A percentile compares a stretch with the other conserved stretches of the same genome.
These are phyloP conservation scores for Dactylellina drechsleri DNA, from an alignment of 2,329 filamentous ascomycete genomes.

Conservation along the genomic window DNA sequence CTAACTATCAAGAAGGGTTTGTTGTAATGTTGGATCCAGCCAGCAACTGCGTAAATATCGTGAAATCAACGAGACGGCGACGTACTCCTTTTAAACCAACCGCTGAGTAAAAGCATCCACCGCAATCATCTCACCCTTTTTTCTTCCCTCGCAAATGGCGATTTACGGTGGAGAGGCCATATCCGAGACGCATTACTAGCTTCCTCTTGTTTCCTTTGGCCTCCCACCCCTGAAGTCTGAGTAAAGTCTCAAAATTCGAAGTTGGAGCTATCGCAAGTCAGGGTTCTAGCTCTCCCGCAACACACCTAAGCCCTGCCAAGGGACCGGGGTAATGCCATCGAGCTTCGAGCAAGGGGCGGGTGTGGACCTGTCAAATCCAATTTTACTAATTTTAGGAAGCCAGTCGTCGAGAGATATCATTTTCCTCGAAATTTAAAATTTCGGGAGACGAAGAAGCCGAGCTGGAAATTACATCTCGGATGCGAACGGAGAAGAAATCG, in stretches of 20 bases:
- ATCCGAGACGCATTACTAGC: conserved; percentile 20
- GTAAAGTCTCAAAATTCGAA: conserved; percentile 26
- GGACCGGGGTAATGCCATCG: conserved; percentile 15
- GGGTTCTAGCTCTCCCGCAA: conserved; percentile 47
- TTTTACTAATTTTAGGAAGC: conserved; percentile 51
- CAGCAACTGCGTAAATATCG: background rate
- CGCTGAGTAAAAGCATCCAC: conserved; percentile 16
- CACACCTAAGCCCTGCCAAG: conserved; percentile 45
- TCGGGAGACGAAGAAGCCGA: conserved; percentile 2
- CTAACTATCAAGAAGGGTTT: background rate
- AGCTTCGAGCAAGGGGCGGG: background rate
- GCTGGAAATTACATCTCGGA: conserved; percentile 6
- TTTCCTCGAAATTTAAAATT: conserved; percentile 3
- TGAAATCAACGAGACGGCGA: conserved; percentile 15
- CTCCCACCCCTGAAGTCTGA: conserved; percentile 37
- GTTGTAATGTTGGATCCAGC: background rate
- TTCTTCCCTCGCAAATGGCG: conserved; percentile 38
- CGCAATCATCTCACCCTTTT: conserved; percentile 18
- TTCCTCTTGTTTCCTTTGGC: conserved; percentile 12
- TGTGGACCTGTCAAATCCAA: conserved; percentile 32
- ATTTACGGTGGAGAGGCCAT: conserved; percentile 27
- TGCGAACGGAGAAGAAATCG: background rate
- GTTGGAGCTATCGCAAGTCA: conserved; percentile 49
- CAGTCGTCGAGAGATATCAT: conserved; percentile 16
- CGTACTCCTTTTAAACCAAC: conserved; percentile 46